Evolutionary conservation across 495 filamentous ascomycete species (phyloP), one percentile per base, ranked within the genome.

Genomic region (Podospora pseudopauciseta): DNA sequence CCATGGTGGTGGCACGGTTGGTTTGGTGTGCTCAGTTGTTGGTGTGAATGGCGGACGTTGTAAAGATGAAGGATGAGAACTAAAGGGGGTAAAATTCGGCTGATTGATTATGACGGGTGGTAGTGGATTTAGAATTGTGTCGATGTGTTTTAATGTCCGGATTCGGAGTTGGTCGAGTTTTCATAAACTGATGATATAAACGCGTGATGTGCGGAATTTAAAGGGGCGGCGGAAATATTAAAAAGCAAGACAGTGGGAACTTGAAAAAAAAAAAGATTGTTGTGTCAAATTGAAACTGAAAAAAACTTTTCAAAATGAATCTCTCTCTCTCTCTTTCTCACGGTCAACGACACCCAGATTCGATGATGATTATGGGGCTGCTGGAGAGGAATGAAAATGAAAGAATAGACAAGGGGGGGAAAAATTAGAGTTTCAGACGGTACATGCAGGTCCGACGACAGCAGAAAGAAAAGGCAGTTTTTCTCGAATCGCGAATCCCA

Each of bases 1-100:
- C 90, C 90, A 94, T 93, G 30, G 61, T 63, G 3, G 61, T 49
- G 34, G 28, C 6, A 15, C 6, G 28, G 30, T 44, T 28, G 32
- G 0, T 19, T 61, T 27, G 23, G 15, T 61, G 59, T 28, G 55
- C 23, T 58, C 39, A 49, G 39, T 32, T 7, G 30, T 32, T 32
- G 23, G 11, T 49, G 39, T 13, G 39, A 18, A 49, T 49, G 39
- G 7, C 15, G 39, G 4, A 49, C 2, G 39, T 49, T 49, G 9
- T 49, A 11, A 49, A 49, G 39, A 49, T 2, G 39, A 18, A 49
- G 5, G 15, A 13, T 49, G 30, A 32, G 30, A 32, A 32, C 6
- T 5, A 32, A 32, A 32, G 30, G 3, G 30, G 30, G 30, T 32
- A 32, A 32, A 32, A 32, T 18, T 49, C 39, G 39, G 2, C 39